Evolutionary conservation across 495 filamentous ascomycete genomes (phyloP).

Genomic region (Parachaetomium inaequale): DNA sequence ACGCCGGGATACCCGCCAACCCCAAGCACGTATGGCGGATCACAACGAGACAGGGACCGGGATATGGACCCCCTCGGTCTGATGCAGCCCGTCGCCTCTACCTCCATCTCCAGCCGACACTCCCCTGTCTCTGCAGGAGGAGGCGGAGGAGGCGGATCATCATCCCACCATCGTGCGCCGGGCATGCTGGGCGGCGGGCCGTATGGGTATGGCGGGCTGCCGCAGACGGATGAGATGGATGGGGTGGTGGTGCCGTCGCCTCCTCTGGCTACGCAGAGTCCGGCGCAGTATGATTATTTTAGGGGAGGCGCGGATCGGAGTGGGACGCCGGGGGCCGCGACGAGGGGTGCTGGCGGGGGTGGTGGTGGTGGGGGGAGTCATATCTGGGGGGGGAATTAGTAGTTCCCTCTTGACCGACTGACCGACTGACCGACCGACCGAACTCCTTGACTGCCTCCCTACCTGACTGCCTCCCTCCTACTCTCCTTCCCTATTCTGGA

Average conservation of each 20-base stretch:
- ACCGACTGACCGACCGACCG: no score
- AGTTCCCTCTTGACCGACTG: not conserved
- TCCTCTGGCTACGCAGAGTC: slow-evolving; percentile 22
- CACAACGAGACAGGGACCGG: slow-evolving; percentile 17
- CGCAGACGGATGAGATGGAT: slow-evolving; percentile 43
- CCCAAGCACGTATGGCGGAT: slow-evolving; percentile 18
- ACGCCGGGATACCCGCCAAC: slow-evolving; percentile 26
- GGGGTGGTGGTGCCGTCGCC: slow-evolving; percentile 33
- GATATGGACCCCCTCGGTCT: slow-evolving; percentile 29
- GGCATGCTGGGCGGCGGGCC: slow-evolving; percentile 51
- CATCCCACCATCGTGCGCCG: slow-evolving; percentile 13
- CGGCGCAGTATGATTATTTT: slow-evolving; percentile 38
- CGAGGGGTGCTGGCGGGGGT: not conserved
- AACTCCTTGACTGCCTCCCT: no score
- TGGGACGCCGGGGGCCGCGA: slow-evolving; percentile 20
- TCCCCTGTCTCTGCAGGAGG: not conserved
- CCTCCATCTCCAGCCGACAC: not conserved
- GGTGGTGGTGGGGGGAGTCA: slow-evolving; percentile 13
- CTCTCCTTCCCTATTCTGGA: no score
- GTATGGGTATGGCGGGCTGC: slow-evolving; percentile 50
- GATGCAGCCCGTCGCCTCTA: no score
- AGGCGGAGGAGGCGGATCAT: not conserved
- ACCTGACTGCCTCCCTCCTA: no score
- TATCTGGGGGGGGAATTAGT: slow-evolving; percentile 28
- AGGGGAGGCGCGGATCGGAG: slow-evolving; percentile 5